Percentiles rank a stretch among this genome's conserved stretches.
phyloP scores from a whole-genome alignment of 495 filamentous ascomycete species.

The Penicillium atrosanguineum region DNA sequence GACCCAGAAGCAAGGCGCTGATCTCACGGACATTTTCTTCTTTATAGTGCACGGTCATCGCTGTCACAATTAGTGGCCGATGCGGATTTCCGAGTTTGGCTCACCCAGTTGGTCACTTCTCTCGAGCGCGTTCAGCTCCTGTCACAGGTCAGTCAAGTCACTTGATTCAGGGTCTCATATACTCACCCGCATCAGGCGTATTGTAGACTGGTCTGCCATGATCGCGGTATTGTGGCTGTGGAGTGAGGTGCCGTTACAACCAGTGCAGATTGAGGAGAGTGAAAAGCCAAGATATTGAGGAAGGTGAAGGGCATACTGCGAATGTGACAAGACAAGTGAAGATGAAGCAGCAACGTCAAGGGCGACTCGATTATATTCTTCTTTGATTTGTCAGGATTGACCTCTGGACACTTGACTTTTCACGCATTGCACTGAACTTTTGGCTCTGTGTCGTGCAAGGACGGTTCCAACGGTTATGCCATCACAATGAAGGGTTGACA shows the following conservation, averaged over 20 bases:
- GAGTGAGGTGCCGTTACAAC: background rate
- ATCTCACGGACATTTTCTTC: constrained; percentile 89
- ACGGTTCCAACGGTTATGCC: background rate
- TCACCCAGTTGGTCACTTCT: constrained; percentile 18
- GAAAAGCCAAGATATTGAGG: background rate
- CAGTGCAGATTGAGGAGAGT: background rate
- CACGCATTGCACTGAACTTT: background rate
- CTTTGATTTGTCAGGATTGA: background rate
- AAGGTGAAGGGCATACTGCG: background rate
- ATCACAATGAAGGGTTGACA: background rate
- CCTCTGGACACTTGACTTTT: background rate
- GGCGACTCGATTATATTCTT: background rate
- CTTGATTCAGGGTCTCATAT: background rate
- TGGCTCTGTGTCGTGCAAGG: background rate
- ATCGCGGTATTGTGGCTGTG: background rate
- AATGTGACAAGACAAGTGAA: background rate
- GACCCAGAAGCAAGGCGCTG: constrained; percentile 84
- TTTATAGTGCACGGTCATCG: constrained; percentile 62
- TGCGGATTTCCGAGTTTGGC: background rate
- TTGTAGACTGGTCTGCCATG: constrained; percentile 18
- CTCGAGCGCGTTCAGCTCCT: constrained; percentile 20
- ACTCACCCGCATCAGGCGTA: constrained; percentile 20
- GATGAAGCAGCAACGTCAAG: background rate
- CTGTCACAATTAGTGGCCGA: background rate
- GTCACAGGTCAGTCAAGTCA: background rate